Conservation (phyloP, 2,329 filamentous ascomycete species). For the Sordariomycetes sp. region DNA sequence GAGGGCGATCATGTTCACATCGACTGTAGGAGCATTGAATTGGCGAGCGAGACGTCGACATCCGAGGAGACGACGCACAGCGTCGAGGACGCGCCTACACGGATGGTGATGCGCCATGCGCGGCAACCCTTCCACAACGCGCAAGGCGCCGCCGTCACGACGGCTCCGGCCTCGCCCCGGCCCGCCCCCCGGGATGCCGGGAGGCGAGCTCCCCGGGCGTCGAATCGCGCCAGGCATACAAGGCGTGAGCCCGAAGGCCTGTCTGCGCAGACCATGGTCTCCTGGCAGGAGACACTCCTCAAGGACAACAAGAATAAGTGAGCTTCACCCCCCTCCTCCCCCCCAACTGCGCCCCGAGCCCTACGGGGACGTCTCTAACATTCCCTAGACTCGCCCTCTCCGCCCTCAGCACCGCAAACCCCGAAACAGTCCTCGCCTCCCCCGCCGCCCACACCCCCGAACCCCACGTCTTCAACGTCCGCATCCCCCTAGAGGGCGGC, state of each 20-base stretch:
- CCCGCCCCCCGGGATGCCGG: too few relatives aligned
- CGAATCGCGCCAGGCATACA: neutral
- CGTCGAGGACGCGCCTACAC: slow-evolving; percentile 34
- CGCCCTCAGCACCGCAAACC: slow-evolving; percentile 55
- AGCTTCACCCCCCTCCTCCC: slow-evolving; percentile 4
- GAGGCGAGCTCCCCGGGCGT: too few relatives aligned
- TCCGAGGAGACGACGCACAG: slow-evolving; percentile 11
- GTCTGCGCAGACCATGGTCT: slow-evolving; percentile 32
- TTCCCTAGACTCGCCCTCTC: slow-evolving; percentile 54
- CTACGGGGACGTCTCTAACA: neutral
- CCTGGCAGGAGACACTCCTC: slow-evolving; percentile 50
- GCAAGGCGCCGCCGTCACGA: too few relatives aligned
- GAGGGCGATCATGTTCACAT: neutral
- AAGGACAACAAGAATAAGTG: slow-evolving; percentile 54
- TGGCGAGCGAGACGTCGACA: neutral
- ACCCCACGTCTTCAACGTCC: slow-evolving; percentile 71
- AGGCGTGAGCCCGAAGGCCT: slow-evolving; percentile 29
- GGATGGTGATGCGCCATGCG: slow-evolving; percentile 9
- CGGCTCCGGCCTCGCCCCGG: too few relatives aligned
- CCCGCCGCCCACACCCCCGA: slow-evolving; percentile 50
- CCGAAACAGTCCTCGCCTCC: slow-evolving; percentile 51
- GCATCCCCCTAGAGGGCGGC: slow-evolving; percentile 67
- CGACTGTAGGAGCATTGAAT: neutral
- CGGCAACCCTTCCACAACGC: too few relatives aligned
- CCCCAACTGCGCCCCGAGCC: neutral